Evolutionary conservation across 768 basidiomycete genomes (phyloP), one percentile per base, ranked within the genome.

Genomic region (Leccinum uliginosum): DNA sequence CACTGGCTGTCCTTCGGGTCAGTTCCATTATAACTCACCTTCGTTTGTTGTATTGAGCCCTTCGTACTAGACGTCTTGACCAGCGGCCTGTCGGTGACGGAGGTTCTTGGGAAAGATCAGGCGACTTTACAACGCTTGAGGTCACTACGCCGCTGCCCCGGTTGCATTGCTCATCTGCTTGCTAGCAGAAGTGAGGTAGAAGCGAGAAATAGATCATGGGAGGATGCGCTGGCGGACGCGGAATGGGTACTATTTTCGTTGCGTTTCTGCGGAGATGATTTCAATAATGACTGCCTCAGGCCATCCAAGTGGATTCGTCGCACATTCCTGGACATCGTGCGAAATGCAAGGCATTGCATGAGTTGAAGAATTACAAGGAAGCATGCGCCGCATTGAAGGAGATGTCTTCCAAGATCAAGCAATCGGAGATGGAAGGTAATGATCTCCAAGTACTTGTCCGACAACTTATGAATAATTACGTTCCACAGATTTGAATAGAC

Each of bases 141-240:
- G n/a, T 27, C 43, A 10, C 43, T 40, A 9, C 50, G 44, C 17
- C 55, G 52, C 15, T 32, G 51, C 32, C 50, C 44, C 23, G 51
- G 29, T 6, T 32, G 51, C 11, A 40, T 61, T 32, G 38, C 54
- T 29, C 26, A 24, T 43, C 59, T 62, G 30, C 35, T 61, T 1
- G 26, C 49, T 9, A 58, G 55, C 30, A 47, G 60, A 40, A 58
- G 62, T n/a, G 30, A 50, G 26, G 56, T n/a, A 30, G 10, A 49
- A 14, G 51, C 40, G 12, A 11, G n/a, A 6, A n/a, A 2, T 1
- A 6, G 29, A 24, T 19, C 12, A 6, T 62, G 54, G 54, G 1
- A n/a, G 4, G 7, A 21, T 55, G 50, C 60, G 6, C 21, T 62
- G 52, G 19, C 7, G 10, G 56, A 62, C 12, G 59, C 56, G 12